Evolutionary conservation across 441 rosid genomes (phyloP).

Genomic region (Brassica balearica): DNA sequence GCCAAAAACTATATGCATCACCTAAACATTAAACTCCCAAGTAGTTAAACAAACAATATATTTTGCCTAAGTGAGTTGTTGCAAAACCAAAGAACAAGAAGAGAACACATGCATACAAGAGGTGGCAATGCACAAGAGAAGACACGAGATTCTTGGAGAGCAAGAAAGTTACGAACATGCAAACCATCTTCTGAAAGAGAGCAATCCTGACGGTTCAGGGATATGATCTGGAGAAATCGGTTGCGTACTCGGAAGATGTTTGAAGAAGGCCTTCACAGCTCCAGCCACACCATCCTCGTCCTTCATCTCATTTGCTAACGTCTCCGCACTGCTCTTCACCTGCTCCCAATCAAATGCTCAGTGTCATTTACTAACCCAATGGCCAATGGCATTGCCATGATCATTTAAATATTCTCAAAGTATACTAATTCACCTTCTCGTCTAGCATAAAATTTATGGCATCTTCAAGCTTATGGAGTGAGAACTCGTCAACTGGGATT

Average conservation of each 20-base stretch:
- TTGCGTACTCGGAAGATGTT: slow-evolving; percentile 62
- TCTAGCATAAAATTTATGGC: slow-evolving; percentile 87
- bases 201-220: slow-evolving; percentile 52
- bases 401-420: neutral
- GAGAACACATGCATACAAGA: slow-evolving; percentile 21
- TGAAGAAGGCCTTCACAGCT: slow-evolving; percentile 92
- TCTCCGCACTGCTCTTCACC: slow-evolving; percentile 86
- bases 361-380: slow-evolving; percentile 2
- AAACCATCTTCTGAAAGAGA: slow-evolving; percentile 73
- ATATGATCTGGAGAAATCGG: slow-evolving; percentile 46
- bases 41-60: slow-evolving; percentile 15
- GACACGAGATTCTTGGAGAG: slow-evolving; percentile 28
- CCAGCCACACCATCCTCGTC: slow-evolving; percentile 94
- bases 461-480: slow-evolving; percentile 72
- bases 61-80: slow-evolving; percentile 24
- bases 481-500: slow-evolving; percentile 87
- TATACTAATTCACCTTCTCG: slow-evolving; percentile 57
- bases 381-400: neutral
- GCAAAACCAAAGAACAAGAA: slow-evolving; percentile 20
- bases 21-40: slow-evolving; percentile 15
- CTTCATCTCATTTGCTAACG: slow-evolving; percentile 89
- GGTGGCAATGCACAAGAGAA: slow-evolving; percentile 17
- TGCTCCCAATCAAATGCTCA: slow-evolving; percentile 40
- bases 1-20: slow-evolving; percentile 28
- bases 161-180: slow-evolving; percentile 65